phyloP scores from a whole-genome alignment of 192 early-diverging fungal species.

The Backusella circina region DNA sequence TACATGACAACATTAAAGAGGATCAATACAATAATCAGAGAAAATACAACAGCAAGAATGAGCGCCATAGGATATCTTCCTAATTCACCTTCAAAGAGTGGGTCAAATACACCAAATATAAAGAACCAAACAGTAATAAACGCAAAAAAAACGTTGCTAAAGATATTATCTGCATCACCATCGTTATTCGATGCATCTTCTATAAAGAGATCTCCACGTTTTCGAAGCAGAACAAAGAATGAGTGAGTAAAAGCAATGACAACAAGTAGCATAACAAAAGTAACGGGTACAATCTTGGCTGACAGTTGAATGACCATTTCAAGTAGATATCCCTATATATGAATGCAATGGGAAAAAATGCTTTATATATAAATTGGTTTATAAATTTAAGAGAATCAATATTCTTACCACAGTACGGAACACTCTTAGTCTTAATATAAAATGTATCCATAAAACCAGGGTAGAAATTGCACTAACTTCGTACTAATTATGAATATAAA shows the following conservation, averaged over 20 bases:
- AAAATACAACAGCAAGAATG: not conserved
- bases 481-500: not conserved
- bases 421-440: constrained; percentile 2
- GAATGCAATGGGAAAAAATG: not conserved
- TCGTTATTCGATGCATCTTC: not conserved
- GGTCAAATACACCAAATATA: constrained; percentile 8
- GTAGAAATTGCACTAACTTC: not conserved
- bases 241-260: constrained; percentile 5
- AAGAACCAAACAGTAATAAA: constrained; percentile 5
- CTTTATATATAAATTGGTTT: not conserved
- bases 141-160: not conserved
- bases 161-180: not conserved
- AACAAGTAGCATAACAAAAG: constrained; percentile 1
- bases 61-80: not conserved
- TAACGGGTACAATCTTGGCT: not conserved
- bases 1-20: constrained; percentile 19
- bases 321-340: not conserved
- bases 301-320: constrained; percentile 4
- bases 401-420: not conserved
- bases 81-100: not conserved
- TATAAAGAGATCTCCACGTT: not conserved
- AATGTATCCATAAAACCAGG: constrained; percentile 11
- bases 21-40: not conserved
- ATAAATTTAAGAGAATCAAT: not conserved
- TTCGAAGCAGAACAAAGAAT: constrained; percentile 2